Percentiles rank a stretch among this genome's conserved stretches.
phyloP scores from a whole-genome alignment of 2,329 filamentous ascomycete genomes.

The Helicocarpus griseus region DNA sequence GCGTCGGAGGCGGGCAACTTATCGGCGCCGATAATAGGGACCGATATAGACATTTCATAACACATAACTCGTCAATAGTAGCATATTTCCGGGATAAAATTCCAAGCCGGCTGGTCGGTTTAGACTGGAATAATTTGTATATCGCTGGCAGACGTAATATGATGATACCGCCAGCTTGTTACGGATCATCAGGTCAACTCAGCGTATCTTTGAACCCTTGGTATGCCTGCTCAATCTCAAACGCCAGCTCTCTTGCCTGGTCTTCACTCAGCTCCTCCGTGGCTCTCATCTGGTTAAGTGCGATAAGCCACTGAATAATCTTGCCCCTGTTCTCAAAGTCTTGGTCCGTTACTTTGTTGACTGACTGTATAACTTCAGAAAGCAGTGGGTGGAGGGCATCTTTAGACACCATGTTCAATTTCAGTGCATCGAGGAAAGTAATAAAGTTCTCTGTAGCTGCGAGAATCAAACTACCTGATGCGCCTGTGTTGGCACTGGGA shows the following conservation, averaged over 20 bases:
- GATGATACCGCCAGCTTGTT: background rate
- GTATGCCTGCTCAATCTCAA: slow-evolving; percentile 92
- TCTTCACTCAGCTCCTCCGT: slow-evolving; percentile 82
- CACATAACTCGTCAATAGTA: background rate
- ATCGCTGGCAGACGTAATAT: background rate
- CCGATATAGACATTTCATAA: background rate
- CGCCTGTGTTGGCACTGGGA: slow-evolving; percentile 21
- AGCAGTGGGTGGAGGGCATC: slow-evolving; percentile 92
- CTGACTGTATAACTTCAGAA: slow-evolving; percentile 90
- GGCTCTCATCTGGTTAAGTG: slow-evolving; percentile 94
- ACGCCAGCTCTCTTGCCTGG: slow-evolving; percentile 76
- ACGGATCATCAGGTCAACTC: slow-evolving; percentile 30
- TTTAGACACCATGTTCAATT: slow-evolving; percentile 84
- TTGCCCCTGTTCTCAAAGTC: slow-evolving; percentile 95
- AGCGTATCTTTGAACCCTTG: slow-evolving; percentile 82
- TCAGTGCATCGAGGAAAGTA: slow-evolving; percentile 90
- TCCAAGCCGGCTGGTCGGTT: background rate
- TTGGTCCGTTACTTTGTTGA: slow-evolving; percentile 90
- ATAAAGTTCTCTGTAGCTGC: slow-evolving; percentile 97
- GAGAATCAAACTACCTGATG: slow-evolving; percentile 60
- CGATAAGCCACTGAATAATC: slow-evolving; percentile 97
- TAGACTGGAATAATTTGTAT: background rate
- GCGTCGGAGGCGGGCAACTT: slow-evolving; percentile 2
- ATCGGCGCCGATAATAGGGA: background rate
- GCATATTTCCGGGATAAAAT: background rate